A percentile compares a stretch with the other conserved stretches of the same genome.
These are phyloP conservation scores for Agrocybe praecox DNA, from an alignment of 768 basidiomycete genomes.

Conservation along the genomic window DNA sequence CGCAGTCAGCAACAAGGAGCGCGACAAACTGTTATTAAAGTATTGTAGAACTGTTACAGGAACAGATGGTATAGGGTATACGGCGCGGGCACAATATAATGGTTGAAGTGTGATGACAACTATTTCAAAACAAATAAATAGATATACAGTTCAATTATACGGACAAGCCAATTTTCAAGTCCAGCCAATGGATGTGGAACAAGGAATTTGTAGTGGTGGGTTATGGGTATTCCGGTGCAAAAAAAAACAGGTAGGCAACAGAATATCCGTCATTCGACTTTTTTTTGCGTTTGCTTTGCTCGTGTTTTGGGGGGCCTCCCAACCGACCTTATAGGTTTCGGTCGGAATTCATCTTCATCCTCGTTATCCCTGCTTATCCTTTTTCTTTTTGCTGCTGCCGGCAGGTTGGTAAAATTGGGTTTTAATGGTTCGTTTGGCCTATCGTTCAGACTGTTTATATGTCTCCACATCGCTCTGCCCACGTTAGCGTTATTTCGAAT, in stretches of 20 bases:
- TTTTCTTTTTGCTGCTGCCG: constrained; percentile 26
- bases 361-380: constrained; percentile 30
- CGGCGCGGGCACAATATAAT: constrained; percentile 64
- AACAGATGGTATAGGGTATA: constrained; percentile 71
- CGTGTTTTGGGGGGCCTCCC: constrained; percentile 43
- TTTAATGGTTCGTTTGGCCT: constrained; percentile 29
- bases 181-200: no score
- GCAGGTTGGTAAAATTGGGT: constrained; percentile 16
- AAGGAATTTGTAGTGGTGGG: no score
- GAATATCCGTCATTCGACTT: background rate
- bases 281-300: constrained; percentile 31
- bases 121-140: background rate
- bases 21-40: constrained; percentile 87
- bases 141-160: no score
- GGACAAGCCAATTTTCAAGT: no score
- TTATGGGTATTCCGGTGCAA: no score
- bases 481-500: constrained; percentile 64
- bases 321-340: constrained; percentile 42
- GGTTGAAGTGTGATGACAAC: constrained; percentile 27
- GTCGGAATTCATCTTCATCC: constrained; percentile 50
- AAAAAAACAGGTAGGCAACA: no score
- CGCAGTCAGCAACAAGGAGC: constrained; percentile 81
- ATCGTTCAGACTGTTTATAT: constrained; percentile 42
- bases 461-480: constrained; percentile 58
- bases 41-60: constrained; percentile 81